These are phyloP conservation scores for Exutisphaerella laricina DNA, from an alignment of 2,329 filamentous ascomycete genomes.

Conservation along the genomic window DNA sequence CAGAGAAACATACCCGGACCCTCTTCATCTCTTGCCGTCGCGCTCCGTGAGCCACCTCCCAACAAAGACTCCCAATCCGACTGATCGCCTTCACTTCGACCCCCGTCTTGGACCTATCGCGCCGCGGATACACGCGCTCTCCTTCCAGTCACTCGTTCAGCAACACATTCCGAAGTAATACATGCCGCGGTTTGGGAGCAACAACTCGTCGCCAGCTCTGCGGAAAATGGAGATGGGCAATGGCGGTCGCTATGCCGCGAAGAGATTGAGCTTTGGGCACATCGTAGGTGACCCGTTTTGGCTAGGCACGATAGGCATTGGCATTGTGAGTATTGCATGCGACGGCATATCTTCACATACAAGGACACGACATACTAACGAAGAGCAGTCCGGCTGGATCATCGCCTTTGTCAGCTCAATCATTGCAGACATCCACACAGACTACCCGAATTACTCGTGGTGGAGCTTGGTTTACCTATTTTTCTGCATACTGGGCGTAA, in stretches of 20 bases:
- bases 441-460: slow-evolving; percentile 85
- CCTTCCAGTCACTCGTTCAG: slow-evolving; percentile 21
- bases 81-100: slow-evolving; percentile 9
- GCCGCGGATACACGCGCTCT: no score
- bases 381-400: slow-evolving; percentile 76
- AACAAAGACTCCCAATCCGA: slow-evolving; percentile 6
- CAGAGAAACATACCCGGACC: no score
- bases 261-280: slow-evolving; percentile 70
- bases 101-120: no score
- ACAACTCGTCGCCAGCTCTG: slow-evolving; percentile 22
- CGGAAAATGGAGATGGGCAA: slow-evolving; percentile 31
- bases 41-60: no score
- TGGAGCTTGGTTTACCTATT: slow-evolving; percentile 85
- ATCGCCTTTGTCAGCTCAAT: slow-evolving; percentile 86
- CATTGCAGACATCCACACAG: slow-evolving; percentile 55
- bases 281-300: slow-evolving; percentile 96
- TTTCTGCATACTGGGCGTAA: slow-evolving; percentile 72
- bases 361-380: slow-evolving; percentile 12
- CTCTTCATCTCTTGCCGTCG: no score
- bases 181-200: slow-evolving; percentile 27
- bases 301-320: slow-evolving; percentile 87
- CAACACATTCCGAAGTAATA: slow-evolving; percentile 9
- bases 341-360: no score
- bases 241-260: slow-evolving; percentile 34
- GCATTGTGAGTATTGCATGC: slow-evolving; percentile 60